phyloP scores from a whole-genome alignment of 305 asterid genomes.

The Fraxinus baroniana region DNA sequence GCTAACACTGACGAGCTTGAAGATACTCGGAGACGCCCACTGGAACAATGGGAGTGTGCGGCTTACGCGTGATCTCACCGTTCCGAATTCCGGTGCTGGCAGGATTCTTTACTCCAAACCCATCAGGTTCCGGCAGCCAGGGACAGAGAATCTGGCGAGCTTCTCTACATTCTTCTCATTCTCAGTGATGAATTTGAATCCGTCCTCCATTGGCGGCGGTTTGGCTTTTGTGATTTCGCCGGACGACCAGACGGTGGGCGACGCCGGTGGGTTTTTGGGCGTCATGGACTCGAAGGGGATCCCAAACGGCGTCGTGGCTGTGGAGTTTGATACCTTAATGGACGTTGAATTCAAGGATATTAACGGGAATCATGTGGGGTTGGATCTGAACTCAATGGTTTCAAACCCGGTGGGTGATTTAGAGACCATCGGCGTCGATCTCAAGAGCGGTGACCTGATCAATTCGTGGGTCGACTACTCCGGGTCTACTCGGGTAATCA shows the following conservation, averaged over 20 bases:
- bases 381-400: constrained; percentile 75
- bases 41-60: constrained; percentile 65
- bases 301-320: constrained; percentile 62
- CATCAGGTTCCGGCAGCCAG: constrained; percentile 62
- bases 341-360: constrained; percentile 80
- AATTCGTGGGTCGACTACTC: constrained; percentile 85
- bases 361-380: constrained; percentile 84
- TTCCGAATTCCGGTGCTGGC: constrained; percentile 92
- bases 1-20: constrained; percentile 61
- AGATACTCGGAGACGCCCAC: constrained; percentile 94
- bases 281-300: constrained; percentile 46
- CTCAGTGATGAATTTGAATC: constrained; percentile 70
- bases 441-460: constrained; percentile 68
- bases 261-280: constrained; percentile 80
- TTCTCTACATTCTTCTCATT: constrained; percentile 92
- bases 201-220: constrained; percentile 92
- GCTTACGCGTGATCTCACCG: constrained; percentile 80
- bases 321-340: constrained; percentile 85
- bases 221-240: constrained; percentile 76
- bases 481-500: constrained; percentile 50
- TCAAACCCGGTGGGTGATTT: constrained; percentile 55
- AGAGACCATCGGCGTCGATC: constrained; percentile 48
- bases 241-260: constrained; percentile 63
- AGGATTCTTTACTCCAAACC: constrained; percentile 71
- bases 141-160: constrained; percentile 40